Evolutionary conservation across 2,329 filamentous ascomycete species (phyloP).

Genomic region (Ophioceras dolichostomum): DNA sequence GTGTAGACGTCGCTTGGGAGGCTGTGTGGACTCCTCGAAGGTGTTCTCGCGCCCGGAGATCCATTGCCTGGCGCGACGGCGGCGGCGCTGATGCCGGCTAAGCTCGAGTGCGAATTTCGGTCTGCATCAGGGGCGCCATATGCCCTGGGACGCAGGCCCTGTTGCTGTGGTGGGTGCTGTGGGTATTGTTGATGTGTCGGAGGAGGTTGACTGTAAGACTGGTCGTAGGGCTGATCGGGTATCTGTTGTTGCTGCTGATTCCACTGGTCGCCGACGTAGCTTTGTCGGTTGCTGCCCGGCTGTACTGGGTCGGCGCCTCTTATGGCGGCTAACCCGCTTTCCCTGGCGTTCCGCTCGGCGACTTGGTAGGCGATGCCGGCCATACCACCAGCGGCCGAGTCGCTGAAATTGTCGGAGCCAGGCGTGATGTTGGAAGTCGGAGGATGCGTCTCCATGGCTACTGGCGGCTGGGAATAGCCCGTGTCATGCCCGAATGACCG

Average conservation of each 20-base stretch:
- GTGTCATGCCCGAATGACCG: slow-evolving; percentile 11
- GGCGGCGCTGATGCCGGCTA: slow-evolving; percentile 24
- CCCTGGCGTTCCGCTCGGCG: slow-evolving; percentile 50
- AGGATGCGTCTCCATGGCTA: slow-evolving; percentile 10
- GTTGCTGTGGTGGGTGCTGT: slow-evolving; percentile 7
- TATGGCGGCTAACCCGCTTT: slow-evolving; percentile 53
- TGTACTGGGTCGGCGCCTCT: slow-evolving; percentile 18
- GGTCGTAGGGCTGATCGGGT: slow-evolving; percentile 7
- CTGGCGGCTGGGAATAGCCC: slow-evolving; percentile 12
- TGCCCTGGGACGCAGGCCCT: slow-evolving; percentile 8
- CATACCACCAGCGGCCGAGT: slow-evolving; percentile 51
- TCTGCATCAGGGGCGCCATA: slow-evolving; percentile 12
- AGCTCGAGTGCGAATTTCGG: slow-evolving; percentile 28
- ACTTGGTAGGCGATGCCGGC: slow-evolving; percentile 55
- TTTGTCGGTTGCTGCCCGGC: slow-evolving; percentile 12
- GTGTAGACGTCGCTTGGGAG: slow-evolving; percentile 33
- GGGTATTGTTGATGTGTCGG: slow-evolving; percentile 6
- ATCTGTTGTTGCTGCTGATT: slow-evolving; percentile 9
- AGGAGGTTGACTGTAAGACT: too few species aligned
- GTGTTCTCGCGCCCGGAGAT: slow-evolving; percentile 22
- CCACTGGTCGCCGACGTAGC: slow-evolving; percentile 12
- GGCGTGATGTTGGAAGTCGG: slow-evolving; percentile 35
- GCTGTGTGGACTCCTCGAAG: slow-evolving; percentile 35
- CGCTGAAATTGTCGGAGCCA: slow-evolving; percentile 55
- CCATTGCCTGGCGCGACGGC: slow-evolving; percentile 19